These are phyloP conservation scores for Naganishia sp. DNA, from an alignment of 1,284 basidiomycete genomes.

Conservation along the genomic window DNA sequence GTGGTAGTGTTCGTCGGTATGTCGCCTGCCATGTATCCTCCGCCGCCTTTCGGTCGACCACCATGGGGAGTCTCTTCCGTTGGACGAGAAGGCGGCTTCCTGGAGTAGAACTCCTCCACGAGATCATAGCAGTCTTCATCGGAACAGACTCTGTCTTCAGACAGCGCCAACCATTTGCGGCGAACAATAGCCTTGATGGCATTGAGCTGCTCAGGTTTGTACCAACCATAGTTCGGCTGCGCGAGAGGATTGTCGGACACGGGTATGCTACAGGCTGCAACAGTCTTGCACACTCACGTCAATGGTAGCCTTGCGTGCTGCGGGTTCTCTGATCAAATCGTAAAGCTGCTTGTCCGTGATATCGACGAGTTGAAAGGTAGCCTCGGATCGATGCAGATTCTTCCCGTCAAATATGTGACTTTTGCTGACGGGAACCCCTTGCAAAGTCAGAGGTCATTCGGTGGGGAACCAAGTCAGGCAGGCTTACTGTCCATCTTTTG, in stretches of 20 bases:
- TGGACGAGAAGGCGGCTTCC: constrained; percentile 4
- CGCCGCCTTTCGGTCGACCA: constrained; percentile 31
- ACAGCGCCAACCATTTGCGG: constrained; percentile 36
- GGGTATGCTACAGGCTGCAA: background rate
- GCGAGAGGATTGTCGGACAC: background rate
- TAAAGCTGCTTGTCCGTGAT: constrained; percentile 79
- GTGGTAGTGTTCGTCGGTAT: constrained; percentile 24
- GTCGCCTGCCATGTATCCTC: constrained; percentile 28
- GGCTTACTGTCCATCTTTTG: constrained; percentile 9
- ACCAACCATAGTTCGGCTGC: constrained; percentile 36
- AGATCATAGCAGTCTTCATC: constrained; percentile 23
- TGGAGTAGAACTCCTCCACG: constrained; percentile 24
- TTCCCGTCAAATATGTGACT: constrained; percentile 89
- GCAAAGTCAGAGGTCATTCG: background rate
- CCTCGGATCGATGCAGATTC: constrained; percentile 73
- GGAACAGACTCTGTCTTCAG: constrained; percentile 24
- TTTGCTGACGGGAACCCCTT: constrained; percentile 43
- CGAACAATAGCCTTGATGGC: constrained; percentile 36
- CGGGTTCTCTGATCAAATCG: constrained; percentile 72
- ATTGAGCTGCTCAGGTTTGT: constrained; percentile 31
- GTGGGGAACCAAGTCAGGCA: background rate
- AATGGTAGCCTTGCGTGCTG: constrained; percentile 67
- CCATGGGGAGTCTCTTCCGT: constrained; percentile 7
- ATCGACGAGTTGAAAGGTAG: constrained; percentile 91
- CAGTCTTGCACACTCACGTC: constrained; percentile 60